These are phyloP conservation scores for Tetracladium marchalianum DNA, from an alignment of 495 filamentous ascomycete genomes.

Conservation along the genomic window DNA sequence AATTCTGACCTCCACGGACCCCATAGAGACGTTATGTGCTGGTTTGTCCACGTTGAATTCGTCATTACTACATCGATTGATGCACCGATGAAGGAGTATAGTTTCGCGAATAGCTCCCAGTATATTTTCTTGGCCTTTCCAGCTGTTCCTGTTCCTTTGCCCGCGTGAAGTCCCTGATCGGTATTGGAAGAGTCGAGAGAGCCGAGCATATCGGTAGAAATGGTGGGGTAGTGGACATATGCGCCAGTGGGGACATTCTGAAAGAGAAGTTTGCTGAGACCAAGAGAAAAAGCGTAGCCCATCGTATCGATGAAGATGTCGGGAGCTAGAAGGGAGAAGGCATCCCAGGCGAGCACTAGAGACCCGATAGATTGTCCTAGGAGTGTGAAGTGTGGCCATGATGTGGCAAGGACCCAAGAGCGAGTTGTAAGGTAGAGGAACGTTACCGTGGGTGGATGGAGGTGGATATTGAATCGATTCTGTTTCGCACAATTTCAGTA, in stretches of 20 bases:
- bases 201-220: constrained; percentile 93
- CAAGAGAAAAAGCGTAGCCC: constrained; percentile 90
- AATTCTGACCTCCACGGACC: constrained; percentile 39
- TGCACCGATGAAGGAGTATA: constrained; percentile 74
- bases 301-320: constrained; percentile 96
- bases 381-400: constrained; percentile 90
- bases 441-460: constrained; percentile 72
- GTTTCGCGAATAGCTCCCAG: constrained; percentile 72
- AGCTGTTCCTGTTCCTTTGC: constrained; percentile 56
- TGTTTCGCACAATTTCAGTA: constrained; percentile 25
- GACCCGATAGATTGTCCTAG: constrained; percentile 86
- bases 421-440: constrained; percentile 87
- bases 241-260: constrained; percentile 72
- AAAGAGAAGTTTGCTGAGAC: constrained; percentile 75
- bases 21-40: constrained; percentile 77
- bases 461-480: constrained; percentile 84
- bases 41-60: constrained; percentile 89
- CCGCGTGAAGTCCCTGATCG: constrained; percentile 74
- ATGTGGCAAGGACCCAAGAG: constrained; percentile 70
- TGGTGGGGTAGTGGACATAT: constrained; percentile 97
- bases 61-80: constrained; percentile 90
- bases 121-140: constrained; percentile 65
- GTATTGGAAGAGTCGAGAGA: constrained; percentile 55
- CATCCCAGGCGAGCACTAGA: constrained; percentile 77
- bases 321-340: constrained; percentile 83